Evolutionary conservation across 129 eudicot genomes (phyloP), one percentile per base, ranked within the genome.

Genomic region (Rutidosis leptorrhynchoides): DNA sequence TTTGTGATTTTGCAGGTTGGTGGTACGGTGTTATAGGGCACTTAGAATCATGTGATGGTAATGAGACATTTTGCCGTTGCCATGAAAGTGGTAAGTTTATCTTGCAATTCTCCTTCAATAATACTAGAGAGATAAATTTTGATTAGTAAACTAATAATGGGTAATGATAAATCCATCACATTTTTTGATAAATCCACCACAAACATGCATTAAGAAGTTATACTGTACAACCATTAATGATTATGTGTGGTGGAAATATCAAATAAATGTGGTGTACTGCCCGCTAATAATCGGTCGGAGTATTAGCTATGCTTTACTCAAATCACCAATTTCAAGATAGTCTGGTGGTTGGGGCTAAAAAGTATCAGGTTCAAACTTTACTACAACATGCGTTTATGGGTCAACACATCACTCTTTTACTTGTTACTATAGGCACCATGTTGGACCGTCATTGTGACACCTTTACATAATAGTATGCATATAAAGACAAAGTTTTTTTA

Each of bases 21-120:
- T 90, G 97, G 97, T 90, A 90, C 78, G 95, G 95, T 42, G 79
- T 82, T 75, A 83, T 90, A 14, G 91, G 97, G 42, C 95, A 90
- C 73, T 76, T 90, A 70, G 92, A 90, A 74, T 67, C 83, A 56
- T 90, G 95, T 55, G 97, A 84, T 64, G 89, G 91, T 40, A 86
- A 82, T 61, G 67, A 61, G 22, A 75, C 45, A 76, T 82, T 80
- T 71, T 90, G 95, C 71, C 79, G 72, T 20, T 90, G 97, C 78
- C 79, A 68, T 26, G 71, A 72, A 71, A 90, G 82, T 43, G 85
- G 95, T 86, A 57, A 83, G 91, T 72, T 52, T 73, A 19, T 61
- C 22, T 20, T 42, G 48, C 25, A 46, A n/a, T 37, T n/a, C 22
- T 43, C n/a, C 42, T 45, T 30, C 46, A 25, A 19, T n/a, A 33